These are phyloP conservation scores for Globisporangium lucens DNA, from an alignment of 352 stramenopile species.

Conservation along the genomic window DNA sequence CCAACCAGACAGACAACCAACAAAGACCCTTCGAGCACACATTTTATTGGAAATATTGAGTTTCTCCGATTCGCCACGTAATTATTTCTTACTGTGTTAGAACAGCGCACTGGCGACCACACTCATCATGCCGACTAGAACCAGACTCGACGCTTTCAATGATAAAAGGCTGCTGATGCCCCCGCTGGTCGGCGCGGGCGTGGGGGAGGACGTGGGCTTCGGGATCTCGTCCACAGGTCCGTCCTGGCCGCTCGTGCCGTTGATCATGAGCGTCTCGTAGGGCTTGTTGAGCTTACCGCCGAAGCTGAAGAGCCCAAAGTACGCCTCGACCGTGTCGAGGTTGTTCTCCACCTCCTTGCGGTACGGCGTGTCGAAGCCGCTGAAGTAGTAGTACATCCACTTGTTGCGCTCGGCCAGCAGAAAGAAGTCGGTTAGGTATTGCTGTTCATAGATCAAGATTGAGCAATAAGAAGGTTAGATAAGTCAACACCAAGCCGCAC, in stretches of 20 bases:
- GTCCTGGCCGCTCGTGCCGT: slow-evolving; percentile 15
- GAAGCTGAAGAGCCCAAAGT: slow-evolving; percentile 57
- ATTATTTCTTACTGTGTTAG: not conserved
- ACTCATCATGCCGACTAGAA: not conserved
- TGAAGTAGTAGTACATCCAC: slow-evolving; percentile 35
- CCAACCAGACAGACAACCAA: no score
- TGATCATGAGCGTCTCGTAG: slow-evolving; percentile 19
- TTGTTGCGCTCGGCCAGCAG: slow-evolving; percentile 36
- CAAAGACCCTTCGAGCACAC: no score
- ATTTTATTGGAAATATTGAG: no score
- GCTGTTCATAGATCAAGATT: slow-evolving; percentile 4
- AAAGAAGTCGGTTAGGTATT: slow-evolving; percentile 68
- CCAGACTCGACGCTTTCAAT: not conserved
- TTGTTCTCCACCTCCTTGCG: slow-evolving; percentile 19
- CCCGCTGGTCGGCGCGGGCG: slow-evolving; percentile 1
- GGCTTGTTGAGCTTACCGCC: slow-evolving; percentile 19
- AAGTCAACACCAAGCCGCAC: no score
- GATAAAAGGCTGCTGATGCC: not conserved
- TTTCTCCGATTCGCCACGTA: not conserved
- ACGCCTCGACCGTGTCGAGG: slow-evolving; percentile 50
- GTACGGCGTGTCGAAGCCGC: slow-evolving; percentile 29
- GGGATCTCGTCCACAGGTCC: slow-evolving; percentile 6
- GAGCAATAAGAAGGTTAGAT: not conserved
- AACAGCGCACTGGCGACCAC: not conserved
- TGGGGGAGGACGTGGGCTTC: slow-evolving; percentile 1